Evolutionary conservation across 805 yeast species (phyloP), one percentile per base, ranked within the genome.

Genomic region (Martiniozyma abietophila): DNA sequence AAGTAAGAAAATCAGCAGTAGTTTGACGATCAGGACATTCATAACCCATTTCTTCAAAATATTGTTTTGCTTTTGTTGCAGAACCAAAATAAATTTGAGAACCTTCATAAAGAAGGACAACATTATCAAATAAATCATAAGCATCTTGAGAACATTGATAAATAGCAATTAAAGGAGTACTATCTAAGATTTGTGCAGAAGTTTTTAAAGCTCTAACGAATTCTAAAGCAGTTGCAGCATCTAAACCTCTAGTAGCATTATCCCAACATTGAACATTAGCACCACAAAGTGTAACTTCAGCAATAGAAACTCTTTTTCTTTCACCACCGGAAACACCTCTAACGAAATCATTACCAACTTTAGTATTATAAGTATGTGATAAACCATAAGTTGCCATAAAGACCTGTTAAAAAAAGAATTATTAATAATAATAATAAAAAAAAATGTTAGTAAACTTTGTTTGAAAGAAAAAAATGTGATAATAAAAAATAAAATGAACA

Each of bases 321-420:
- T 74, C 80, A 63, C 80, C 80, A 53, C 80, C 80, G 20, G 79
- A 72, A 34, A 74, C 74, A 58, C 80, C 80, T 58, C 79, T 65
- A 23, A 74, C 62, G 39, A 61, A 72, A 44, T 74, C 80, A 48
- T 74, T 67, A 54, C 82, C 82, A 29, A 75, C 80, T 41, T 67
- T 69, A 24, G 80, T 72, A 44, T 74, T 55, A 36, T 64, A 56
- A 7, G 77, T 74, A 48, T 73, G 78, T 12, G 68, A 49, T 28
- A 54, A 41, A 42, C 59, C 59, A 38, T 42, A 50, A 20, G 46
- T 45, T 6, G 53, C 51, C 49, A 50, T 45, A 33, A 36, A 48
- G 28, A 71, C 73, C 38, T 39, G 31, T 19, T 16, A 14, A 29
- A 29, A 21, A 12, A 6, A 19, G 18, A 25, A 19, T 10, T 10